Evolutionary conservation across 768 basidiomycete genomes (phyloP), one percentile per base, ranked within the genome.

Genomic region (Trametopsis cervina): DNA sequence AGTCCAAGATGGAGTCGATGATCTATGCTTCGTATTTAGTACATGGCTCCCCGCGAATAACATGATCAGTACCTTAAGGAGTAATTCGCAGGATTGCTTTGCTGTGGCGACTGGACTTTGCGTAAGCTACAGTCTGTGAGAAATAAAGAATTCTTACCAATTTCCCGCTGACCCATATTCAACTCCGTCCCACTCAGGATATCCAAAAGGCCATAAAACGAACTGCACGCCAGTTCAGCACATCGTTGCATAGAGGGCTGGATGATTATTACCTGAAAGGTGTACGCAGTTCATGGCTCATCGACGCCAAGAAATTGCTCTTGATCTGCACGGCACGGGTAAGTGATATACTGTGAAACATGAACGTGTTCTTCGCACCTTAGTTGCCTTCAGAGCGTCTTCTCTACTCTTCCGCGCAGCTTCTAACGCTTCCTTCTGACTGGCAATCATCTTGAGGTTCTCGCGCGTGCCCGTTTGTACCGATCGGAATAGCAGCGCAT

Each of bases 1-100:
- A 87, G 58, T 88, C 85, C 54, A 88, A 63, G 42, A 88, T 84
- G 1, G 81, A 83, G 61, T 86, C 83, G 55, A 88, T 87, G 60
- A 87, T 86, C 82, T 85, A 46, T 10, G 18, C 20, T 1, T 2
- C 38, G 42, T 26, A 43, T 38, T 58, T 42, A 51, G 54, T 20
- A 18, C 7, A 36, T 23, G 17, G 42, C 43, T 35, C 38, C 36
- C 20, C 44, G 2, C 1, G 33, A 40, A 44, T 4, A 15, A 23
- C 21, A 6, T 21, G 21, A 40, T 2, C 22, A 49, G 36, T 55
- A 79, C 83, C 71, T 85, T 85, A 45, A 87, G 63, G 20, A 88
- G 64, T 13, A 86, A 69, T 60, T 86, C 85, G 60, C 85, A 88
- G 0, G 83, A 85, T 56, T 85, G 81, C 54, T 85, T 85, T 1